Evolutionary conservation across 352 stramenopile species (phyloP).

Genomic region (Pythium inflatum): DNA sequence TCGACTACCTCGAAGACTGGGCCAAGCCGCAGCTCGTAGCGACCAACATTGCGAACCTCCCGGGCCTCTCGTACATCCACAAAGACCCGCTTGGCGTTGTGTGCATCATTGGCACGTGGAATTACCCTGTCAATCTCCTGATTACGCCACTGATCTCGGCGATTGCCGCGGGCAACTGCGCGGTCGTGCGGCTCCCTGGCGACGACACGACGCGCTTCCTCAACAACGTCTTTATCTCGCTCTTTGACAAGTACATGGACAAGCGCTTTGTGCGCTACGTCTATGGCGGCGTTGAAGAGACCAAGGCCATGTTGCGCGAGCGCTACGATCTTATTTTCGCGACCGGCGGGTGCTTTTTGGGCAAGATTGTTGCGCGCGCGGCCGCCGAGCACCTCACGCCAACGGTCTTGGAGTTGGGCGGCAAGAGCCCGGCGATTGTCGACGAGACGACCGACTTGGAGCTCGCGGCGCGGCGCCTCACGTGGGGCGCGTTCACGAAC

Average conservation of each 20-base stretch:
- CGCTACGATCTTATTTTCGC: constrained; percentile 87
- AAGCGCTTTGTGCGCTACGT: constrained; percentile 80
- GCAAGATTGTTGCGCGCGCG: constrained; percentile 91
- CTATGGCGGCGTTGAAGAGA: constrained; percentile 79
- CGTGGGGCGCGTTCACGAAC: constrained; percentile 90
- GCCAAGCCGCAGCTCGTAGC: constrained; percentile 47
- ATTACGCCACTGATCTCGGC: constrained; percentile 62
- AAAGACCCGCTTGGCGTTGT: constrained; percentile 83
- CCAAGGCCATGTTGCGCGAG: constrained; percentile 76
- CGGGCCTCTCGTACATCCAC: constrained; percentile 64
- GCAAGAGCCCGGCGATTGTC: constrained; percentile 92
- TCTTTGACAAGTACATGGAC: constrained; percentile 83
- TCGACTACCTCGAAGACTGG: constrained; percentile 81
- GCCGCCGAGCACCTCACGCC: constrained; percentile 95
- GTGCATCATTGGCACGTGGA: constrained; percentile 92
- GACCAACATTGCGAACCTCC: constrained; percentile 65
- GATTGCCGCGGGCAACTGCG: constrained; percentile 91
- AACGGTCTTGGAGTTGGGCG: constrained; percentile 94
- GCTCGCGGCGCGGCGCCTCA: constrained; percentile 80
- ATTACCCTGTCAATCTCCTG: constrained; percentile 86
- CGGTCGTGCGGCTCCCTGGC: constrained; percentile 90
- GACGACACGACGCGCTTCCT: constrained; percentile 78
- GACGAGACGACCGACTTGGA: constrained; percentile 59
- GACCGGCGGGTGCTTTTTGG: constrained; percentile 72
- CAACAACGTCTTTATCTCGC: constrained; percentile 54